phyloP scores from a whole-genome alignment of 225 moss, liverwort and hornwort species.

The Thuidium tamariscinum region DNA sequence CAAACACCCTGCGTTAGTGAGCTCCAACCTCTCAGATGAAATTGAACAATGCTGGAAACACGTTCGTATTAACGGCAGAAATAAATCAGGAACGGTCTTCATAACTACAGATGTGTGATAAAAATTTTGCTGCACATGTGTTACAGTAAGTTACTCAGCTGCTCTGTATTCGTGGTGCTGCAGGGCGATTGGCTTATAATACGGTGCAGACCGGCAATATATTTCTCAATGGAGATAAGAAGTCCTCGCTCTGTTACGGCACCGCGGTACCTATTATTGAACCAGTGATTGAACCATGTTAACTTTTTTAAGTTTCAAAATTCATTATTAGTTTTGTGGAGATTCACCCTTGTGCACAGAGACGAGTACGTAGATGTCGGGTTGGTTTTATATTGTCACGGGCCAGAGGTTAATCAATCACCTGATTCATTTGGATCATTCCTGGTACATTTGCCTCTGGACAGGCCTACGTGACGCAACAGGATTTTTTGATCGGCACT shows the following conservation, averaged over 20 bases:
- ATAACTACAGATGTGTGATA: no score
- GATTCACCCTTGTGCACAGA: neutral
- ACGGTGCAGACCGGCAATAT: constrained; percentile 16
- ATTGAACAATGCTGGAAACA: neutral
- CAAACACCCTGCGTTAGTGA: neutral
- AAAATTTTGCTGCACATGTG: no score
- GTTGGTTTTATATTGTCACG: neutral
- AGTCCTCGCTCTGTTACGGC: constrained; percentile 20
- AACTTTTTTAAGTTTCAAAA: neutral
- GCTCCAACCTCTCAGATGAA: neutral
- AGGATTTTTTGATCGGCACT: constrained; percentile 37
- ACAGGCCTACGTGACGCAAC: constrained; percentile 38
- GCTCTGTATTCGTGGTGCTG: neutral
- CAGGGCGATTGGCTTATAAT: constrained; percentile 26
- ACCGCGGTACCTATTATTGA: neutral
- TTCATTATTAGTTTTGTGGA: neutral
- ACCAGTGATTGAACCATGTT: neutral
- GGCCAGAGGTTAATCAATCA: neutral
- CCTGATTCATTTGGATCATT: neutral
- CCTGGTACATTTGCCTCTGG: neutral
- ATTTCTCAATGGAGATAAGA: constrained; percentile 23
- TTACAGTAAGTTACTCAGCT: neutral
- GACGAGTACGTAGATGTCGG: neutral
- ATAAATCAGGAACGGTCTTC: neutral
- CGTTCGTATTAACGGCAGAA: no score